Evolutionary conservation across 371 early-diverging fungal genomes (phyloP), one percentile per base, ranked within the genome.

Genomic region (Rhizopus arrhizus): DNA sequence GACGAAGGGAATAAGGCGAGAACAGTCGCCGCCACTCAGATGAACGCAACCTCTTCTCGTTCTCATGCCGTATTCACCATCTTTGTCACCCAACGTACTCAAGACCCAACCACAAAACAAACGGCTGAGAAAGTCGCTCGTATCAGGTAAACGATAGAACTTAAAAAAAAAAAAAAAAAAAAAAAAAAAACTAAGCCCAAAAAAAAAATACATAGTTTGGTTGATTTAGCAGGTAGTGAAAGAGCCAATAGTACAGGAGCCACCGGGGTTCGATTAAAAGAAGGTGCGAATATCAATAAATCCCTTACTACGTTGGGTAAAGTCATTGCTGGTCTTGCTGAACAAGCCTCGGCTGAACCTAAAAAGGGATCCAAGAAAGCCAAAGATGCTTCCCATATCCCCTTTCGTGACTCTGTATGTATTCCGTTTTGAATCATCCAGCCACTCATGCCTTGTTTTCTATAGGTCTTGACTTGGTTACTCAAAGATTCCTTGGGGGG

Each of bases 281-380:
- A 99, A 75, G 98, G 98, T 13, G 92, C 94, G 5, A 91, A 94
- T 62, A 99, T 99, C 65, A 99, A 99, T 80, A 91, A 89, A 74
- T 92, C 93, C 6, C 78, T 99, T 12, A 90, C 93, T n/a, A 85
- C 95, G 0, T 83, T 99, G 1, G 97, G 97, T 15, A 97, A 95
- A 65, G 98, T 99, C 13, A 99, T 99, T 53, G 88, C 89, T 9
- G 91, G 92, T 22, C 82, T 99, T 33, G 92, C 94, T 6, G 93
- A 93, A 42, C 82, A 78, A 55, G 78, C 85, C 5, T 53, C 75
- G 36, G 58, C 48, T 10, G 64, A 67, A 6, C 10, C 58, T 9
- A 74, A 73, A 61, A 81, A 75, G 35, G 77, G 69, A 0, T 57
- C 68, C 15, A 81, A 83, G 58, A 85, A 83, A 56, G 35, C 64